Evolutionary conservation across 768 basidiomycete species (phyloP).

Genomic region (Flagelloscypha sp.): DNA sequence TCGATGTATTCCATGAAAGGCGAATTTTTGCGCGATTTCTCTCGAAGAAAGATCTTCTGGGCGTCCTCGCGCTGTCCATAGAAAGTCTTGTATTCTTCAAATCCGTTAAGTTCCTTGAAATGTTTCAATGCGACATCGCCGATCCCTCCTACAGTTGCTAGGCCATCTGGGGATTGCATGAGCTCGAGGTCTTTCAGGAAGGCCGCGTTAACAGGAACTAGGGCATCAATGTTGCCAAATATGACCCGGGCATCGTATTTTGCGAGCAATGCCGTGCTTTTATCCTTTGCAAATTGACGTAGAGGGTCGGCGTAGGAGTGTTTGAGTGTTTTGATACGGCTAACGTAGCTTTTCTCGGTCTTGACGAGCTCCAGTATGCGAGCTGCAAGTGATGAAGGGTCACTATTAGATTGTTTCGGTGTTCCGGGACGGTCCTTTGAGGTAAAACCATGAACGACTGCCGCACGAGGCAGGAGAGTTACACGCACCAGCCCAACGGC

Average conservation of each 20-base stretch:
- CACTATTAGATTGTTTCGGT: constrained; percentile 53
- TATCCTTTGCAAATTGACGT: constrained; percentile 73
- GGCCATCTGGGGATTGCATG: constrained; percentile 58
- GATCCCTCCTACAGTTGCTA: constrained; percentile 49
- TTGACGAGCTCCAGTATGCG: constrained; percentile 80
- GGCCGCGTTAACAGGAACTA: constrained; percentile 82
- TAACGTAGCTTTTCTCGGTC: constrained; percentile 87
- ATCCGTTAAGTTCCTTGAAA: constrained; percentile 75
- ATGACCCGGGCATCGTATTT: constrained; percentile 87
- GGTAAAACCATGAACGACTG: constrained; percentile 1
- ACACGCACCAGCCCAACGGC: constrained; percentile 36
- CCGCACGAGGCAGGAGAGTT: constrained; percentile 4
- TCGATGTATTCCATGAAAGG: constrained; percentile 84
- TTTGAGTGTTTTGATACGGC: constrained; percentile 75
- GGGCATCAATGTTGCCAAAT: constrained; percentile 88
- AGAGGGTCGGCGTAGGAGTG: constrained; percentile 87
- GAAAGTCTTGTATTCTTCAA: constrained; percentile 88
- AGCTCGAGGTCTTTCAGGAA: constrained; percentile 79
- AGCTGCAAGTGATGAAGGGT: constrained; percentile 58
- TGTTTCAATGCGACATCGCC: constrained; percentile 84
- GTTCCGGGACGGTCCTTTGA: constrained; percentile 32
- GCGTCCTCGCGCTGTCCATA: constrained; percentile 92
- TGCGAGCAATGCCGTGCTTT: constrained; percentile 81
- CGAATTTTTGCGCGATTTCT: constrained; percentile 70
- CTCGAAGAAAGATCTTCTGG: constrained; percentile 78